phyloP scores from a whole-genome alignment of 1,139 yeast species.

The Geotrichum cucujoidarum region DNA sequence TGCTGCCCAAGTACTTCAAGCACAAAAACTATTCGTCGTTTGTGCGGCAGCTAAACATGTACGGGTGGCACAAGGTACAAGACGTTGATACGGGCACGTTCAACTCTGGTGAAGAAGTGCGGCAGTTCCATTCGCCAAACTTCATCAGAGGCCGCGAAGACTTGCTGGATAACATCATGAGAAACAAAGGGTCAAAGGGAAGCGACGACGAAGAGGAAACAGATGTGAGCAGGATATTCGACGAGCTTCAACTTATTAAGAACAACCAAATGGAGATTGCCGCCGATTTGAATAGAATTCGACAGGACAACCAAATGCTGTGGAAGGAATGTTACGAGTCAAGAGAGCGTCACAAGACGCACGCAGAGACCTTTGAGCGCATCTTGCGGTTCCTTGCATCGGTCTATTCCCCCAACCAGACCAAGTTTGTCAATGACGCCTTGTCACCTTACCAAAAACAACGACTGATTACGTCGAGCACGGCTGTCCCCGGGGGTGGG shows the following conservation, averaged over 20 bases:
- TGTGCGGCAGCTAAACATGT: slow-evolving; percentile 94
- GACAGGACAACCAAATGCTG: slow-evolving; percentile 80
- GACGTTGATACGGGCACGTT: slow-evolving; percentile 67
- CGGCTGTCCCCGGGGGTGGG: slow-evolving; percentile 18
- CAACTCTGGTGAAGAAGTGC: slow-evolving; percentile 51
- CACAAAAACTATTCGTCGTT: slow-evolving; percentile 93
- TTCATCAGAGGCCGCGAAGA: slow-evolving; percentile 68
- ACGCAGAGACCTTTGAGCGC: slow-evolving; percentile 81
- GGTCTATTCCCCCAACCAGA: slow-evolving; percentile 57
- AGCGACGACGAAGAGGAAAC: slow-evolving; percentile 42
- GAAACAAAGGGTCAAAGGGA: slow-evolving; percentile 44
- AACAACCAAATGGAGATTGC: slow-evolving; percentile 73
- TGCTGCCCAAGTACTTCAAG: slow-evolving; percentile 86
- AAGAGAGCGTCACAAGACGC: slow-evolving; percentile 78
- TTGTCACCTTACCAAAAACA: slow-evolving; percentile 5
- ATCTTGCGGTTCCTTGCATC: slow-evolving; percentile 83
- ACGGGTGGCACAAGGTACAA: slow-evolving; percentile 96
- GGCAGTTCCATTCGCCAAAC: slow-evolving; percentile 78
- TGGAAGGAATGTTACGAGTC: slow-evolving; percentile 87
- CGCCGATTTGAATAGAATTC: slow-evolving; percentile 74
- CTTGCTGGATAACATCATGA: slow-evolving; percentile 65
- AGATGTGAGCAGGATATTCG: slow-evolving; percentile 54
- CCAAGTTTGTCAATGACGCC: slow-evolving; percentile 35
- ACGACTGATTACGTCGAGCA: slow-evolving; percentile 24
- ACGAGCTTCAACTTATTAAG: slow-evolving; percentile 72